Evolutionary conservation across 1,284 basidiomycete species (phyloP).

Genomic region (Ustilago cynodontis): DNA sequence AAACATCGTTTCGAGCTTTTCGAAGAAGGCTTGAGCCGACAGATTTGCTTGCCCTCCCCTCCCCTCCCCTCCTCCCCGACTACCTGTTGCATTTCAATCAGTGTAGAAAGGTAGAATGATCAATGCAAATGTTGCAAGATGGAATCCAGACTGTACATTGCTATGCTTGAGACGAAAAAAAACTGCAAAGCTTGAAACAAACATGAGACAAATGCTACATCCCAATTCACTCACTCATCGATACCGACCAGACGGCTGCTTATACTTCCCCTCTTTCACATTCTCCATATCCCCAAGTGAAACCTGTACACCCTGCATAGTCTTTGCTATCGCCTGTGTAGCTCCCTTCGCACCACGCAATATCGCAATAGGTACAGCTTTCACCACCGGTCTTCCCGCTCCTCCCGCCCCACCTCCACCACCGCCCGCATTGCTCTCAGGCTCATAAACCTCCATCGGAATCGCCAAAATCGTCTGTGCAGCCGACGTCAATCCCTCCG

Average conservation of each 20-base stretch:
- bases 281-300: constrained; percentile 68
- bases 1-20: constrained; percentile 34
- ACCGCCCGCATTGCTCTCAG: constrained; percentile 70
- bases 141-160: background rate
- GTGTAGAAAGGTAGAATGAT: background rate
- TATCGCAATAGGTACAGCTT: constrained; percentile 95
- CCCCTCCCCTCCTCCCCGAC: too few species aligned
- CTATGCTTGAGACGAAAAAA: background rate
- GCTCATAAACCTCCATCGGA: constrained; percentile 98
- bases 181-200: too few species aligned
- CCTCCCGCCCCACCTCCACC: constrained; percentile 54
- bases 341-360: constrained; percentile 96
- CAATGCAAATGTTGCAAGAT: background rate
- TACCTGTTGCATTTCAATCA: background rate
- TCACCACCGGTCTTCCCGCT: constrained; percentile 78
- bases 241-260: constrained; percentile 21
- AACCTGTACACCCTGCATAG: constrained; percentile 90
- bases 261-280: constrained; percentile 60
- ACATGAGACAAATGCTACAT: background rate
- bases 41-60: background rate
- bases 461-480: constrained; percentile 98
- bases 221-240: background rate
- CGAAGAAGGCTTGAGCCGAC: constrained; percentile 9
- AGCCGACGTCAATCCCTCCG: constrained; percentile 79
- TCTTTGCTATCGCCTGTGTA: constrained; percentile 94